These are phyloP conservation scores for Talaromyces atroroseus DNA, from an alignment of 2,329 filamentous ascomycete genomes.

Conservation along the genomic window DNA sequence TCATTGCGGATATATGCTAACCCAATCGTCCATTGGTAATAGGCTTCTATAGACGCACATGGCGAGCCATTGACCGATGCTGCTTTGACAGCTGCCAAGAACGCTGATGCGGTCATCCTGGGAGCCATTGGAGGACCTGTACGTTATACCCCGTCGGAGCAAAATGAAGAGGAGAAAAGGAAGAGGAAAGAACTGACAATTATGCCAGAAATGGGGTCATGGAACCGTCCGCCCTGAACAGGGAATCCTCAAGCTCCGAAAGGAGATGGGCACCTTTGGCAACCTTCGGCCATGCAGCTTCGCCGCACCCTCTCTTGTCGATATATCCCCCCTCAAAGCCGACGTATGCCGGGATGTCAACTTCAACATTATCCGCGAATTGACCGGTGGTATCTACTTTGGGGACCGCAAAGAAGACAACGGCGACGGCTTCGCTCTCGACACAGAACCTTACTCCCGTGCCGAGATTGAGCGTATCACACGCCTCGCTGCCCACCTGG, in stretches of 20 bases:
- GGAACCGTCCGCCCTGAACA: constrained; percentile 84
- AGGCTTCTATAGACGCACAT: constrained; percentile 84
- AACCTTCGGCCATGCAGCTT: constrained; percentile 97
- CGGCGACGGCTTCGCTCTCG: constrained; percentile 69
- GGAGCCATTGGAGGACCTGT: constrained; percentile 91
- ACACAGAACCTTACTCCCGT: constrained; percentile 81
- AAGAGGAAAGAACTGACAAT: constrained; percentile 3
- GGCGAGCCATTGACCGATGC: constrained; percentile 75
- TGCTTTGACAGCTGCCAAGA: constrained; percentile 75
- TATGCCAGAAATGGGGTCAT: constrained; percentile 74
- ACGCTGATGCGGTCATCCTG: constrained; percentile 82
- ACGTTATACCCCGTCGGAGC: constrained; percentile 21
- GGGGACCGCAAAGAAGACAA: constrained; percentile 74
- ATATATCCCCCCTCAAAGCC: constrained; percentile 80
- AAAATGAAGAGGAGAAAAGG: not conserved
- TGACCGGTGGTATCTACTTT: constrained; percentile 94
- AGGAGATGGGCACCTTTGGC: constrained; percentile 88
- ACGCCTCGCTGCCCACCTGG: constrained; percentile 73
- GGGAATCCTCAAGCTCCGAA: constrained; percentile 83
- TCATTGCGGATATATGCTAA: not conserved
- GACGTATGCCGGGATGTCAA: constrained; percentile 80
- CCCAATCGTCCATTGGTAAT: not conserved
- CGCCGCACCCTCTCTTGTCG: constrained; percentile 76
- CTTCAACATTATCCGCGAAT: constrained; percentile 86
- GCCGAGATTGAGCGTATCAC: constrained; percentile 84